Conservation (phyloP, 495 filamentous ascomycete genomes). For the Penicillium lividum region DNA sequence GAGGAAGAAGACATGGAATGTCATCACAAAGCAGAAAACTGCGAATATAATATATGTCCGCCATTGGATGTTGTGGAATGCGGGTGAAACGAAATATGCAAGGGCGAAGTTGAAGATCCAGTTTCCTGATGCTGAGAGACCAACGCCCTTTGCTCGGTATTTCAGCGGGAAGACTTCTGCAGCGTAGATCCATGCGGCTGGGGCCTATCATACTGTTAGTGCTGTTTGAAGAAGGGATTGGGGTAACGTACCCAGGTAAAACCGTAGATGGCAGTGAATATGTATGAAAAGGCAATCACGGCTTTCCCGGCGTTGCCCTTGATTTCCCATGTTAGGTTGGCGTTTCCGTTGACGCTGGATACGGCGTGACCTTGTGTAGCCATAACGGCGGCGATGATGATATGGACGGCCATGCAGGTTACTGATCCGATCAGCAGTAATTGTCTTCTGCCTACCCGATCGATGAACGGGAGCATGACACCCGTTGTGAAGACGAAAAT, state of each 20-base stretch:
- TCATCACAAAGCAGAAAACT: slow-evolving; percentile 62
- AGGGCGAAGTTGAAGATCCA: slow-evolving; percentile 79
- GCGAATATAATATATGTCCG: slow-evolving; percentile 77
- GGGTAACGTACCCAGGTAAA: slow-evolving; percentile 54
- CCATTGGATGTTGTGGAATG: slow-evolving; percentile 71
- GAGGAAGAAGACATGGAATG: slow-evolving; percentile 63
- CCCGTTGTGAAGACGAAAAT: slow-evolving; percentile 72
- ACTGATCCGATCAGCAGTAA: slow-evolving; percentile 70
- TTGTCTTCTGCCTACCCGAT: slow-evolving; percentile 69
- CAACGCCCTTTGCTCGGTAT: slow-evolving; percentile 72
- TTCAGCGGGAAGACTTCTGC: slow-evolving; percentile 76
- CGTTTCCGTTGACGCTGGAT: slow-evolving; percentile 61
- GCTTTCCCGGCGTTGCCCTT: slow-evolving; percentile 62
- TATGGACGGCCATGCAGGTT: slow-evolving; percentile 65
- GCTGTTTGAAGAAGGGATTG: not conserved
- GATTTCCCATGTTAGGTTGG: slow-evolving; percentile 65
- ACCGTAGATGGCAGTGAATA: slow-evolving; percentile 76
- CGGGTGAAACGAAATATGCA: slow-evolving; percentile 68
- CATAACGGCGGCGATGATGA: slow-evolving; percentile 59
- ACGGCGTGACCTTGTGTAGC: slow-evolving; percentile 54
- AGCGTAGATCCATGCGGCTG: slow-evolving; percentile 73
- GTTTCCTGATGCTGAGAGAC: slow-evolving; percentile 65
- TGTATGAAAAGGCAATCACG: slow-evolving; percentile 75
- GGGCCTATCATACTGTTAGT: slow-evolving; percentile 46
- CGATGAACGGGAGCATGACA: slow-evolving; percentile 70